Percentiles rank a stretch among this genome's conserved stretches.
phyloP scores from a whole-genome alignment of 805 yeast species.

The Cyberlindnera maritima region DNA sequence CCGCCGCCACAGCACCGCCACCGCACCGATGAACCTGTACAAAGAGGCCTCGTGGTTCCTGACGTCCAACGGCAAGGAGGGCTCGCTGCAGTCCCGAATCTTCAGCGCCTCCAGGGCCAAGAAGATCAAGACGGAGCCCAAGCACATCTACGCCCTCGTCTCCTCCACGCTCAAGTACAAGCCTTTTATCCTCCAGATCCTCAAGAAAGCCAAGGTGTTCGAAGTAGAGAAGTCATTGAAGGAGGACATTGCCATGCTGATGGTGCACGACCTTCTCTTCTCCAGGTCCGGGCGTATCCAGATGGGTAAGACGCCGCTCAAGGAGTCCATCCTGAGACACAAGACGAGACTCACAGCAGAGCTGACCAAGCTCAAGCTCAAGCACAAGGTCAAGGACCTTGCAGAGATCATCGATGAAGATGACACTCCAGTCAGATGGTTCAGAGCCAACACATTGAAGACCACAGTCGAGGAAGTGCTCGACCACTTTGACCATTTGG shows the following conservation, averaged over 20 bases:
- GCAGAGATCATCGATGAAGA: constrained; percentile 53
- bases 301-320: constrained; percentile 83
- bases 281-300: constrained; percentile 78
- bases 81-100: constrained; percentile 53
- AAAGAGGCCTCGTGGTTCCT: constrained; percentile 35
- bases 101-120: constrained; percentile 47
- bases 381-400: constrained; percentile 57
- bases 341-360: constrained; percentile 84
- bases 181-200: constrained; percentile 57
- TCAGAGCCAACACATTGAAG: constrained; percentile 67
- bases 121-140: constrained; percentile 63
- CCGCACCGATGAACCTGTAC: constrained; percentile 26
- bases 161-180: constrained; percentile 72
- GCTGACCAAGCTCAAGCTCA: constrained; percentile 70
- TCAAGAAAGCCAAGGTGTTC: constrained; percentile 67
- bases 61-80: constrained; percentile 38
- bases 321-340: constrained; percentile 74
- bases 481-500: constrained; percentile 38
- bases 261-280: constrained; percentile 80
- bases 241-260: constrained; percentile 52
- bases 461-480: constrained; percentile 33
- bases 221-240: constrained; percentile 50
- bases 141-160: constrained; percentile 83
- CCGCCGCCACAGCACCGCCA: not conserved
- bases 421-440: constrained; percentile 79